Base-by-base conservation (phyloP, 352 stramenopile species). In the Phytophthora pini region DNA sequence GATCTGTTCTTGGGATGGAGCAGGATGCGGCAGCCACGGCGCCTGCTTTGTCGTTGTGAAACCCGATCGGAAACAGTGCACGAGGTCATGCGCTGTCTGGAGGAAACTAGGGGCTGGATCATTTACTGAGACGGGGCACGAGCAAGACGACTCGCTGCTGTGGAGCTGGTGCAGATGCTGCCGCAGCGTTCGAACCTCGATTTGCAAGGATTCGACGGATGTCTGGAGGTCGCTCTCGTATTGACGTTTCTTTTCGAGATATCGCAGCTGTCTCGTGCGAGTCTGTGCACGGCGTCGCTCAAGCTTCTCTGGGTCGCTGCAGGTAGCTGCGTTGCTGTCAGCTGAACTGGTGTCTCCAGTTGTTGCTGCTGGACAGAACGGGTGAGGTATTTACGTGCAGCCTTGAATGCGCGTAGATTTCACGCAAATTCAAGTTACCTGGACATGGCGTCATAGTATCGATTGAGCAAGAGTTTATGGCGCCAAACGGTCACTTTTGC, bases 181-280 rank as follows among this genome's bases (percentile, higher is more conserved):
- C 20, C 69, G 44, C 32, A 74, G 7, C 2, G 9, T 22, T 4
- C 32, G n/a, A 3, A 77, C 54, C 17, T 77, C 60, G 22, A 15
- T 46, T 27, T 53, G 38, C 44, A 74, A 8, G 2, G 41, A 34
- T 27, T 38, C 17, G 31, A 72, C 52, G 5, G 41, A 55, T 29
- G 22, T 36, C 24, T 43, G 36, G 3, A 74, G 51, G 7, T 63
- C 51, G 20, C 39, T 45, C 43, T 74, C 65, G 29, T 72, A 55
- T 38, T 68, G 59, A 8, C 49, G 63, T 43, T 68, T 68, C 44
- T 68, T 69, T 26, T 65, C 31, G n/a, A 71, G 55, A 49, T 77
- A 77, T 10, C 65, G 59, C 43, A 65, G 6, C 45, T 77, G 70
- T 6, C 70, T 46, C 15, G 40, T 60, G 8, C 69, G 65, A 31